Percentiles rank a stretch among this genome's conserved stretches.
phyloP scores from a whole-genome alignment of 345 rosid genomes.

The Moricandia arvensis region DNA sequence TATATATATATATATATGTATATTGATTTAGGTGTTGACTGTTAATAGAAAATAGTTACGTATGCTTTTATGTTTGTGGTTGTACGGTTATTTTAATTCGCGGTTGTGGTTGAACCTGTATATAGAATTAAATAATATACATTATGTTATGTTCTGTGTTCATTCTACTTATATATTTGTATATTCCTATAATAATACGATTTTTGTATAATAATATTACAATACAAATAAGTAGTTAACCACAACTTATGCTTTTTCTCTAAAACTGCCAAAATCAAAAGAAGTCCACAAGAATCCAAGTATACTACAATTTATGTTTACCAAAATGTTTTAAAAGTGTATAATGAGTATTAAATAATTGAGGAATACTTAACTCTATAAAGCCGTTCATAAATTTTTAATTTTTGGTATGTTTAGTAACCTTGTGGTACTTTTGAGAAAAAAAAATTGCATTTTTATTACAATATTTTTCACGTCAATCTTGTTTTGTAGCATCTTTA shows the following conservation, averaged over 20 bases:
- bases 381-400: neutral
- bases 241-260: neutral
- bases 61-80: neutral
- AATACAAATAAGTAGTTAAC: neutral
- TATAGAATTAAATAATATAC: neutral
- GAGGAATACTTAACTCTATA: neutral
- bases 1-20: neutral
- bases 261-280: neutral
- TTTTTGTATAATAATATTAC: neutral
- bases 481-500: neutral
- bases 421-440: neutral
- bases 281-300: neutral
- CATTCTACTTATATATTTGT: neutral
- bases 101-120: conserved; percentile 15
- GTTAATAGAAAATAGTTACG: conserved; percentile 6
- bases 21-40: conserved; percentile 28
- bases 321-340: neutral
- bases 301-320: neutral
- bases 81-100: conserved; percentile 5
- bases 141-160: neutral
- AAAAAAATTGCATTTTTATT: neutral
- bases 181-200: neutral
- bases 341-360: neutral
- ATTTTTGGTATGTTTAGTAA: neutral
- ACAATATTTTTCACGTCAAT: neutral